These are phyloP conservation scores for Cadophora sp. DNA, from an alignment of 2,329 filamentous ascomycete genomes.

Conservation along the genomic window DNA sequence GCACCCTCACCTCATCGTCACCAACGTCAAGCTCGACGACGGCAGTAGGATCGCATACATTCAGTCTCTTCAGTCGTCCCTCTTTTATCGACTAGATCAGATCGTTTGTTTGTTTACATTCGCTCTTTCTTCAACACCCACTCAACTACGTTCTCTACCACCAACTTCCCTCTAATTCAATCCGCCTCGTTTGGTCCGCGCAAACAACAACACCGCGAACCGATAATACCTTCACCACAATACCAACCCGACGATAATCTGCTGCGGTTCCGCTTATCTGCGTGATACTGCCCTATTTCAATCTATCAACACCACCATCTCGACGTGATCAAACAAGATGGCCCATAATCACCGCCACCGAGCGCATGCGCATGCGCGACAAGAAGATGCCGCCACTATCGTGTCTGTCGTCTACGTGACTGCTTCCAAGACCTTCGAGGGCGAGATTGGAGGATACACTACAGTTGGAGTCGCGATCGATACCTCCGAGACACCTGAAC, in stretches of 20 bases:
- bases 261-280: slow-evolving; percentile 7
- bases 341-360: slow-evolving; percentile 21
- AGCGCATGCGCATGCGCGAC: slow-evolving; percentile 14
- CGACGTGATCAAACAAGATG: slow-evolving; percentile 14
- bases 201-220: slow-evolving; percentile 4
- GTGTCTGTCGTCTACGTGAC: slow-evolving; percentile 59
- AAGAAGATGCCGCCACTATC: slow-evolving; percentile 41
- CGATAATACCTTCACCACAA: slow-evolving; percentile 11
- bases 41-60: slow-evolving; percentile 9
- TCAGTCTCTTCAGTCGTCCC: slow-evolving; percentile 30
- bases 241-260: slow-evolving; percentile 11
- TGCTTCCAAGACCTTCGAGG: slow-evolving; percentile 57
- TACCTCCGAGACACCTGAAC: slow-evolving; percentile 12
- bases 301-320: slow-evolving; percentile 3
- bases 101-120: slow-evolving; percentile 23
- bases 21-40: slow-evolving; percentile 15
- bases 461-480: slow-evolving; percentile 44
- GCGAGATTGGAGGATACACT: slow-evolving; percentile 55
- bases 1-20: slow-evolving; percentile 21
- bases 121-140: not conserved
- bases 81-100: slow-evolving; percentile 36
- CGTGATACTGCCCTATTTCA: slow-evolving; percentile 4
- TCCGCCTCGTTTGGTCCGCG: not conserved
- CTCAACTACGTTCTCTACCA: slow-evolving; percentile 19
- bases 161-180: not conserved